Percentiles rank a stretch among this genome's conserved stretches.
Conservation (phyloP, 768 basidiomycete genomes). For the Tulasnella calospora region DNA sequence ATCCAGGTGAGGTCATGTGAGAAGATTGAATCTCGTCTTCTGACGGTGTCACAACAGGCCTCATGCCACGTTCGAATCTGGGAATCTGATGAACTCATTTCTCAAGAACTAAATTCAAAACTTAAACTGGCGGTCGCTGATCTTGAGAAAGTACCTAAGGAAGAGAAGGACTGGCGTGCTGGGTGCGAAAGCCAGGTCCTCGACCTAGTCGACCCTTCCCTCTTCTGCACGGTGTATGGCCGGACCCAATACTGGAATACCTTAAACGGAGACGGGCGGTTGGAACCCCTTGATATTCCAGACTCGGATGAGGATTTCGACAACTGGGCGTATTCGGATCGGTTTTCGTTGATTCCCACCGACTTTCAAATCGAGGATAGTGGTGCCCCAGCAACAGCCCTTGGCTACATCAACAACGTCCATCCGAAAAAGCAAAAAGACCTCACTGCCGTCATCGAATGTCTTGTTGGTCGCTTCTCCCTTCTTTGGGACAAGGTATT, state of each 20-base stretch:
- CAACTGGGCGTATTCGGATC: not conserved
- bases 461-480: not conserved
- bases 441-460: too few species aligned
- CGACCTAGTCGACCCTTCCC: not conserved
- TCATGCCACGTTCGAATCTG: not conserved
- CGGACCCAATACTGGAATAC: slow-evolving; percentile 27
- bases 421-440: too few species aligned
- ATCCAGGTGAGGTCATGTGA: not conserved
- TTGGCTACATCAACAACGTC: too few species aligned
- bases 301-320: not conserved
- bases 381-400: not conserved
- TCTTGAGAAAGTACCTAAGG: not conserved
- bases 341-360: slow-evolving; percentile 17
- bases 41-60: not conserved
- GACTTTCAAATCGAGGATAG: slow-evolving; percentile 4
- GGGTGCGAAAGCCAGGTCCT: not conserved
- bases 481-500: not conserved
- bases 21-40: too few species aligned
- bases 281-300: too few species aligned
- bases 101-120: not conserved
- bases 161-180: not conserved
- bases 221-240: not conserved
- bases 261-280: too few species aligned
- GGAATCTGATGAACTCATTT: not conserved
- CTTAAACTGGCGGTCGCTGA: not conserved